Evolutionary conservation across 768 basidiomycete genomes (phyloP).

Genomic region (Amanita polypyramis): DNA sequence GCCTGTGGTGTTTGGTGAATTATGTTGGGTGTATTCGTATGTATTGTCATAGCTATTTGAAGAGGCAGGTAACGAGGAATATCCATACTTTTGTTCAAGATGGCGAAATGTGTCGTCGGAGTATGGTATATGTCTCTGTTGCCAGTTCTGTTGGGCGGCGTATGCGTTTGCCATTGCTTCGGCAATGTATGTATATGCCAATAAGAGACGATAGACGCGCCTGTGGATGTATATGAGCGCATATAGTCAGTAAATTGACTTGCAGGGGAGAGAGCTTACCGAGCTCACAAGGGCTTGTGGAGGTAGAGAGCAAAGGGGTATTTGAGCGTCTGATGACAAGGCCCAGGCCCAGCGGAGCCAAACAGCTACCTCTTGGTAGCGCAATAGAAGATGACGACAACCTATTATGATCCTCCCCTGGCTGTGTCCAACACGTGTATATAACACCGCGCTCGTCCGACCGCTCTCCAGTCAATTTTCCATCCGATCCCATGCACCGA

Average conservation of each 20-base stretch:
- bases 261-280: background rate
- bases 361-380: background rate
- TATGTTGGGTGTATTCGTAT: constrained; percentile 1
- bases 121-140: constrained; percentile 17
- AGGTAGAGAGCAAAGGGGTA: constrained; percentile 1
- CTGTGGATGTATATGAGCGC: background rate
- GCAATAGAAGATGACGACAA: background rate
- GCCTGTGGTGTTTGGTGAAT: constrained; percentile 7
- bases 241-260: background rate
- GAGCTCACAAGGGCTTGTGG: background rate
- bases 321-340: background rate
- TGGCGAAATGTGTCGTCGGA: constrained; percentile 20
- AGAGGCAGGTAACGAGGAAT: constrained; percentile 8
- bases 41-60: background rate
- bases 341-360: background rate
- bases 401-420: background rate
- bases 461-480: background rate
- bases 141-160: constrained; percentile 17
- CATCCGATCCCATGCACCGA: no score
- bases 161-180: constrained; percentile 16
- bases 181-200: background rate
- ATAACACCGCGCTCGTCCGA: no score
- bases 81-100: constrained; percentile 25
- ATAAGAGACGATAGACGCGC: background rate
- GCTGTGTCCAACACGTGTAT: background rate